phyloP scores from a whole-genome alignment of 768 basidiomycete species.

The Gloeostereum incarnatum region DNA sequence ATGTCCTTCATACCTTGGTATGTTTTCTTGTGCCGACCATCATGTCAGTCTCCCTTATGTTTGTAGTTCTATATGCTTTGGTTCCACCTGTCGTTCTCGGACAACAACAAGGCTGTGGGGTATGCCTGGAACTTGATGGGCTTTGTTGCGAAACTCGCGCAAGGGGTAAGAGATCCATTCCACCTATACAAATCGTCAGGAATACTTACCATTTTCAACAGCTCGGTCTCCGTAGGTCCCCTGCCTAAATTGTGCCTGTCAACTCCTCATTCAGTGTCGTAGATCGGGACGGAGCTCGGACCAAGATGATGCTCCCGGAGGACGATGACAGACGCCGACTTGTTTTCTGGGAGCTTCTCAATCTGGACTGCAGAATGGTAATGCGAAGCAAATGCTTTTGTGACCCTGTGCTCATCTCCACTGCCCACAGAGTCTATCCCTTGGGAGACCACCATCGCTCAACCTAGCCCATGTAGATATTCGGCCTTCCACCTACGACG shows the following conservation, averaged over 20 bases:
- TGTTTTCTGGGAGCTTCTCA: constrained; percentile 69
- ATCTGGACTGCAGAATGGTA: constrained; percentile 64
- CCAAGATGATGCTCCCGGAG: constrained; percentile 62
- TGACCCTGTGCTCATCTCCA: not conserved
- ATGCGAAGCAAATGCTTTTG: constrained; percentile 3
- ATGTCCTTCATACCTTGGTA: constrained; percentile 61
- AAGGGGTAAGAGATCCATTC: constrained; percentile 40
- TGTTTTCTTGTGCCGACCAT: constrained; percentile 11
- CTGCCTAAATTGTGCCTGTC: constrained; percentile 8
- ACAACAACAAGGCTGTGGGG: constrained; percentile 62
- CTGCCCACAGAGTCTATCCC: constrained; percentile 47
- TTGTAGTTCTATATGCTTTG: constrained; percentile 57
- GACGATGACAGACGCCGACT: constrained; percentile 61
- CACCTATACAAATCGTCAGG: constrained; percentile 3
- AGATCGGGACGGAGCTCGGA: constrained; percentile 62
- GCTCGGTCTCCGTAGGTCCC: constrained; percentile 58
- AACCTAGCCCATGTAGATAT: constrained; percentile 57
- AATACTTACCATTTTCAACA: constrained; percentile 14
- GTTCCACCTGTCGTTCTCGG: constrained; percentile 67
- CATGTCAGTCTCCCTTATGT: constrained; percentile 4
- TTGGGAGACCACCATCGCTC: constrained; percentile 65
- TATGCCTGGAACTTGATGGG: constrained; percentile 76
- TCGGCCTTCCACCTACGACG: constrained; percentile 41
- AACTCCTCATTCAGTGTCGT: constrained; percentile 10
- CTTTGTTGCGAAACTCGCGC: constrained; percentile 62